Evolutionary conservation across 352 stramenopile genomes (phyloP).

Genomic region (Globisporangium polare): DNA sequence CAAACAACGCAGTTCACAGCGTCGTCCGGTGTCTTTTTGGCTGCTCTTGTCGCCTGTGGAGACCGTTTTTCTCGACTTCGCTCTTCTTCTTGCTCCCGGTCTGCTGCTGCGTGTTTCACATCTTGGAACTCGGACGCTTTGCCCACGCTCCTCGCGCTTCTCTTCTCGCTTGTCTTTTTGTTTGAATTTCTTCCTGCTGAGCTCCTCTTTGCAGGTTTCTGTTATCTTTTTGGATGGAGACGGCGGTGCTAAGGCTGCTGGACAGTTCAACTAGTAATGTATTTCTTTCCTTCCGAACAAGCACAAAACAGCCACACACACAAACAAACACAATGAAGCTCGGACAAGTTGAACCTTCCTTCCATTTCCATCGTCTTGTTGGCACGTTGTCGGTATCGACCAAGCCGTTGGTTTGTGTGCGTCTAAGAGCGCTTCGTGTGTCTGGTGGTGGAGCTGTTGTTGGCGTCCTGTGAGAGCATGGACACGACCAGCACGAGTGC

Average conservation of each 20-base stretch:
- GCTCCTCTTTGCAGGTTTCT: background rate
- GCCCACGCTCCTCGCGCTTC: background rate
- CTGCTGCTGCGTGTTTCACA: background rate
- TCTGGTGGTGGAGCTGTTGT: background rate
- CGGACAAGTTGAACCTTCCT: background rate
- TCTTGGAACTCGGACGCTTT: background rate
- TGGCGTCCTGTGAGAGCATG: background rate
- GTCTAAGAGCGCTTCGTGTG: background rate
- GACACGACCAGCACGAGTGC: constrained; percentile 18
- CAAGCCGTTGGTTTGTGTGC: background rate
- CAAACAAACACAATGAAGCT: constrained; percentile 4
- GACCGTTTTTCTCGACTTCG: background rate
- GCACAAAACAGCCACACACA: background rate
- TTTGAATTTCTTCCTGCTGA: background rate
- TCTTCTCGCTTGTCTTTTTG: background rate
- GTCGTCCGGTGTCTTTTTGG: background rate
- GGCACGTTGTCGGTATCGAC: background rate
- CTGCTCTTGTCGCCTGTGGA: background rate
- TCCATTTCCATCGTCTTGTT: background rate
- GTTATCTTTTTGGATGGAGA: constrained; percentile 9
- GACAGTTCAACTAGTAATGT: constrained; percentile 23
- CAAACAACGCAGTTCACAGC: constrained; percentile 4
- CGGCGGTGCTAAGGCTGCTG: background rate
- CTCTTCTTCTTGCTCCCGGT: background rate
- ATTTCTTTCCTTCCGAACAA: constrained; percentile 22